phyloP scores from a whole-genome alignment of 2,329 filamentous ascomycete species.

The Sclerotinia glacialis region DNA sequence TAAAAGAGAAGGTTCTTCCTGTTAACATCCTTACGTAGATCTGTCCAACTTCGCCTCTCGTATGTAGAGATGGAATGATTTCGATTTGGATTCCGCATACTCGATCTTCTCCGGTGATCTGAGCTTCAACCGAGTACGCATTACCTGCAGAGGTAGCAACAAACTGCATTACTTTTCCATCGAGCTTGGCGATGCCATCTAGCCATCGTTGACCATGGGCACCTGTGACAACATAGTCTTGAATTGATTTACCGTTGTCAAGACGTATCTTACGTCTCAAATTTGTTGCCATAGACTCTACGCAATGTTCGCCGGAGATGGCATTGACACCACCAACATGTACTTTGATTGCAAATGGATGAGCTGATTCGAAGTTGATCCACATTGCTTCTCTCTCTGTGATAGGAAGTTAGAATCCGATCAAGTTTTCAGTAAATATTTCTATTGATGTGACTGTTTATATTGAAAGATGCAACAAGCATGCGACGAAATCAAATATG shows the following conservation, averaged over 20 bases:
- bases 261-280: constrained; percentile 12
- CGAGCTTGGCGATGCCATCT: constrained; percentile 23
- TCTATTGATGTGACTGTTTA: not conserved
- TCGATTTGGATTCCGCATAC: constrained; percentile 19
- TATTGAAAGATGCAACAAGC: not conserved
- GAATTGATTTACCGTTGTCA: constrained; percentile 25
- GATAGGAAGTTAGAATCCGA: not conserved
- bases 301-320: constrained; percentile 39
- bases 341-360: constrained; percentile 42
- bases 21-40: constrained; percentile 68
- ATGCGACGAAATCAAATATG: not conserved
- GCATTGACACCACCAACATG: constrained; percentile 45
- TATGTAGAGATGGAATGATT: constrained; percentile 7
- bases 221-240: constrained; percentile 42
- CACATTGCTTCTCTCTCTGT: constrained; percentile 45
- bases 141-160: constrained; percentile 9
- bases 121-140: constrained; percentile 23
- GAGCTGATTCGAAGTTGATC: constrained; percentile 39
- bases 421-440: not conserved
- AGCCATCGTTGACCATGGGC: constrained; percentile 21
- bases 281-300: not conserved
- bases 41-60: constrained; percentile 34
- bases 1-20: constrained; percentile 55
- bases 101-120: constrained; percentile 15
- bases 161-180: constrained; percentile 27